Percentiles rank a stretch among this genome's conserved stretches.
phyloP scores from a whole-genome alignment of 164 flowering plant genomes.

The Kingdonia uniflora region DNA sequence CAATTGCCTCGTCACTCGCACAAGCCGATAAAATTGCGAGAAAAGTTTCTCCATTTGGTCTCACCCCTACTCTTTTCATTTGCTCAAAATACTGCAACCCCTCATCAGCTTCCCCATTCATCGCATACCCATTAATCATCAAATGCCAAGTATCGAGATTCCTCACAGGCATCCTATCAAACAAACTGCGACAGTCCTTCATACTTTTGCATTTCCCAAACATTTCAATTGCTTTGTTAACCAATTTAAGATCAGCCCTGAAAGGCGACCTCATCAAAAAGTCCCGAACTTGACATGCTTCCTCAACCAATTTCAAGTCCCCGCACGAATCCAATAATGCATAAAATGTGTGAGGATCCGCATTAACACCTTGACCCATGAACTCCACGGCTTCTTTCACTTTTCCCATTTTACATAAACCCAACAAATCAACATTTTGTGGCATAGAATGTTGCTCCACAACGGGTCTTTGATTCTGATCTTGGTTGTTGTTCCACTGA shows the following conservation, averaged over 20 bases:
- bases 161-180: conserved; percentile 3
- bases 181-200: conserved; percentile 5
- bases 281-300: conserved; percentile 1
- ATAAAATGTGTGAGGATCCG: background rate
- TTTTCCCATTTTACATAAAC: conserved; percentile 4
- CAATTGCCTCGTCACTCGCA: conserved; percentile 9
- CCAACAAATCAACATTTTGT: conserved; percentile 4
- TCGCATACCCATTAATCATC: conserved; percentile 8
- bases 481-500: conserved; percentile 8
- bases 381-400: conserved; percentile 5
- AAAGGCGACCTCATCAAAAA: background rate
- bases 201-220: conserved; percentile 5
- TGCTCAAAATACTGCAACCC: conserved; percentile 5
- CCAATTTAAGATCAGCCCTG: conserved; percentile 2
- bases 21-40: conserved; percentile 3
- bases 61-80: conserved; percentile 4
- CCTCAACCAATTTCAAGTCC: conserved; percentile 3
- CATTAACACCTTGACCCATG: conserved; percentile 6
- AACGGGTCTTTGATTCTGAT: background rate
- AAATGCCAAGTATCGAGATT: conserved; percentile 7
- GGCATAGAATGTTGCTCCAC: background rate
- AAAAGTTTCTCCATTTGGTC: conserved; percentile 3
- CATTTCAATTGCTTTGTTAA: conserved; percentile 5
- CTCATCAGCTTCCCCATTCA: conserved; percentile 5
- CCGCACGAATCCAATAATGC: conserved; percentile 1